Percentiles rank a stretch among this genome's conserved stretches.
These are phyloP conservation scores for Pyracantha coccinea DNA, from an alignment of 331 rosid species.

Conservation along the genomic window DNA sequence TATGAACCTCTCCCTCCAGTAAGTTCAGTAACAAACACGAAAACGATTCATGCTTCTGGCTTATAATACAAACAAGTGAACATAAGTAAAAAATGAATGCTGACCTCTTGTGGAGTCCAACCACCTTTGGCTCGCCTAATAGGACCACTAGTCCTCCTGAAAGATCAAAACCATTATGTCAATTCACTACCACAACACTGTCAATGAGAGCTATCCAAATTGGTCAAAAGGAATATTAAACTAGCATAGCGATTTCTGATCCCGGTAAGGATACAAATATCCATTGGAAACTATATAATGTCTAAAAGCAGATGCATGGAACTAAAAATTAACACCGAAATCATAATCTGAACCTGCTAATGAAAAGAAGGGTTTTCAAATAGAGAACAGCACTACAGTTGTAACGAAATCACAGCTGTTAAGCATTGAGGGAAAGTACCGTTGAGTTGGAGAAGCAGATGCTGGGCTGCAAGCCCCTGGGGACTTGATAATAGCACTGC, in stretches of 20 bases:
- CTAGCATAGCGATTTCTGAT: not conserved
- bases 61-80: constrained; percentile 2
- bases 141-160: constrained; percentile 92
- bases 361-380: not conserved
- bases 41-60: constrained; percentile 4
- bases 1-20: constrained; percentile 13
- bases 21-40: constrained; percentile 1
- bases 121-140: constrained; percentile 99
- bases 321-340: not conserved
- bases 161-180: constrained; percentile 14
- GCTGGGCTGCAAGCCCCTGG: constrained; percentile 61
- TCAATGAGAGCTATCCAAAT: constrained; percentile 1
- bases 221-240: constrained; percentile 1
- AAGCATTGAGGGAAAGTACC: constrained; percentile 39
- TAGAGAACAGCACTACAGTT: not conserved
- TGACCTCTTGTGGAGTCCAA: constrained; percentile 96
- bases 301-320: not conserved
- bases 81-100: constrained; percentile 4
- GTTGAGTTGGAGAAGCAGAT: constrained; percentile 57
- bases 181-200: not conserved
- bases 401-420: constrained; percentile 9
- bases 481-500: constrained; percentile 61
- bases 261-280: not conserved
- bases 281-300: not conserved
- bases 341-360: not conserved